A percentile compares a stretch with the other conserved stretches of the same genome.
These are phyloP conservation scores for Capsicum pubescens DNA, from an alignment of 257 asterid genomes.

Conservation along the genomic window DNA sequence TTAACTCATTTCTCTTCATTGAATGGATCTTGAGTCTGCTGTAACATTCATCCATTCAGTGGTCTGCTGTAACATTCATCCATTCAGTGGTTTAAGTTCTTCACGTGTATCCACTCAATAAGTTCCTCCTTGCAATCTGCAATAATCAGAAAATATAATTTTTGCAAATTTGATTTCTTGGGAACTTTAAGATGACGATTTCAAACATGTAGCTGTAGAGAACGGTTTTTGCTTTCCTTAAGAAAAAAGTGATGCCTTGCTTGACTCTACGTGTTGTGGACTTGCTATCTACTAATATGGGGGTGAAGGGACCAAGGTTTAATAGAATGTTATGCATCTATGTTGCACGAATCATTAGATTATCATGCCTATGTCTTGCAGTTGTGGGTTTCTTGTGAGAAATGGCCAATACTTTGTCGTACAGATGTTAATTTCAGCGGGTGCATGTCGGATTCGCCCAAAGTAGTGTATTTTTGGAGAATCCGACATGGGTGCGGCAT, in stretches of 20 bases:
- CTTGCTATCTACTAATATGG: background rate
- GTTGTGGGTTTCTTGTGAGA: background rate
- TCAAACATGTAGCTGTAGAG: background rate
- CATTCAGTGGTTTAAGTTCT: background rate
- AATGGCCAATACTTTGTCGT: background rate
- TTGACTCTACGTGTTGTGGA: background rate
- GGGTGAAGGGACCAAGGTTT: background rate
- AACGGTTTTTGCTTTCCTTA: background rate
- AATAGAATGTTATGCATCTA: constrained; percentile 19
- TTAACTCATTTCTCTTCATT: constrained; percentile 9
- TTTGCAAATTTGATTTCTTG: background rate
- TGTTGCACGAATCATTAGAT: background rate
- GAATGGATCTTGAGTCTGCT: background rate
- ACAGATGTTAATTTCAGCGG: background rate
- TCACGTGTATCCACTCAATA: background rate
- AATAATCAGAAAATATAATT: background rate
- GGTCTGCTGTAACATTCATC: constrained; percentile 13
- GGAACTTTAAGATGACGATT: background rate
- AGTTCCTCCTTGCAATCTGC: background rate
- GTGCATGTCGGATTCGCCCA: too few species aligned
- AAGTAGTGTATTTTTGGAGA: too few species aligned
- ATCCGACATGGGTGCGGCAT: too few species aligned
- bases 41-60: background rate
- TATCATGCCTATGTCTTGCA: constrained; percentile 6
- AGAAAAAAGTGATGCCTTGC: constrained; percentile 21